phyloP scores from a whole-genome alignment of 169 alveolate species.

The Cryptosporidium viatorum region DNA sequence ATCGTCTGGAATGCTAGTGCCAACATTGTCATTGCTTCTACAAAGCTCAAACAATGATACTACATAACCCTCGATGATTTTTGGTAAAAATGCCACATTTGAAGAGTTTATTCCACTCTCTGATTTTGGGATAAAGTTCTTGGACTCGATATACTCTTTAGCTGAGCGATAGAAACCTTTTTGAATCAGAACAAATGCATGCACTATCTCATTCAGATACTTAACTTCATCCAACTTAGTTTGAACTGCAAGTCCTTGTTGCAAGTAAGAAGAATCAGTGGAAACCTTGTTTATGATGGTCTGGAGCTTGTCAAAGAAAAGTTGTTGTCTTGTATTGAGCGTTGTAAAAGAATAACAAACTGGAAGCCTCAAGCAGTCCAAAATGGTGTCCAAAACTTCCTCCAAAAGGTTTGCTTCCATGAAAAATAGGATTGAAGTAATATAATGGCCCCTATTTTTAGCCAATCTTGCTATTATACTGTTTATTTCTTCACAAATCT shows the following conservation, averaged over 20 bases:
- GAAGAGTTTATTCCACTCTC: conserved; percentile 35
- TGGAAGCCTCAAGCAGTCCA: conserved; percentile 55
- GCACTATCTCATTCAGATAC: conserved; percentile 38
- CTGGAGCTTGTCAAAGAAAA: conserved; percentile 67
- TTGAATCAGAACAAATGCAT: conserved; percentile 56
- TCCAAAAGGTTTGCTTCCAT: conserved; percentile 48
- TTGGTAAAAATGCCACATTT: conserved; percentile 35
- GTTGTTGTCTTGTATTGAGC: conserved; percentile 51
- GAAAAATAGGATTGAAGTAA: conserved; percentile 55
- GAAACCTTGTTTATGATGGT: conserved; percentile 14
- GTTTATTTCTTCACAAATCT: conserved; percentile 54
- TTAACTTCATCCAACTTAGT: conserved; percentile 30
- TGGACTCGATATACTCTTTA: conserved; percentile 59
- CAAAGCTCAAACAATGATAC: conserved; percentile 61
- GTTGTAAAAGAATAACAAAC: conserved; percentile 55
- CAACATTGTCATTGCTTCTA: conserved; percentile 22
- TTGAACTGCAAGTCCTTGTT: conserved; percentile 16
- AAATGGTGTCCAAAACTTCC: conserved; percentile 35
- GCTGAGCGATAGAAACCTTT: conserved; percentile 62
- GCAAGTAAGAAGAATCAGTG: conserved; percentile 1
- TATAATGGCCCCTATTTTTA: conserved; percentile 56
- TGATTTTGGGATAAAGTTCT: conserved; percentile 47
- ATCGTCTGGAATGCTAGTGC: conserved; percentile 24
- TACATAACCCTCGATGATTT: conserved; percentile 61
- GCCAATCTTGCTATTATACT: conserved; percentile 58